A percentile compares a stretch with the other conserved stretches of the same genome.
phyloP scores from a whole-genome alignment of 1,284 basidiomycete genomes.

The Sutorius eximius region DNA sequence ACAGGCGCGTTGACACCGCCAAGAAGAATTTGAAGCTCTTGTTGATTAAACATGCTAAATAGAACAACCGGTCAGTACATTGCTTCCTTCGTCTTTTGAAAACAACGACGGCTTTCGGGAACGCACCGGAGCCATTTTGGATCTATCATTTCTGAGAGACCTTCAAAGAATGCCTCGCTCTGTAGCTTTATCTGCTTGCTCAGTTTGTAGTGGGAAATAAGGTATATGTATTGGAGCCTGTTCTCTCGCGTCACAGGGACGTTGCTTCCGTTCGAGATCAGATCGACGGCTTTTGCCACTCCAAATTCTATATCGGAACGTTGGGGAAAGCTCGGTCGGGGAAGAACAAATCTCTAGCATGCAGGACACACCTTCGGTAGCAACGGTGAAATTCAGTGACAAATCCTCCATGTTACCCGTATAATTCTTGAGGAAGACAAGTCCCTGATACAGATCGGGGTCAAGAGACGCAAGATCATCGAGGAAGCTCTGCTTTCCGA shows the following conservation, averaged over 20 bases:
- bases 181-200: constrained; percentile 88
- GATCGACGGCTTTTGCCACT: constrained; percentile 72
- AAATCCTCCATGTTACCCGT: constrained; percentile 87
- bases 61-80: constrained; percentile 8
- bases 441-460: constrained; percentile 88
- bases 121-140: constrained; percentile 82
- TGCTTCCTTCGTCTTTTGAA: background rate
- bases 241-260: constrained; percentile 90
- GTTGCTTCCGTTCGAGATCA: constrained; percentile 83
- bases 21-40: constrained; percentile 83
- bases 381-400: constrained; percentile 90
- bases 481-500: constrained; percentile 84
- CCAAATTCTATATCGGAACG: constrained; percentile 74
- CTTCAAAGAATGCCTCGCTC: constrained; percentile 83
- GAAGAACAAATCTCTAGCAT: background rate
- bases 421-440: constrained; percentile 93
- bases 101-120: background rate
- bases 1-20: constrained; percentile 84
- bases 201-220: constrained; percentile 87
- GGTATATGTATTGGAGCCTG: constrained; percentile 86
- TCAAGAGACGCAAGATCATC: constrained; percentile 93
- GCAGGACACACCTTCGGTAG: constrained; percentile 66
- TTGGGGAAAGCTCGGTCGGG: background rate
- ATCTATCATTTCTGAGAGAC: constrained; percentile 86
- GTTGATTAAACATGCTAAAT: constrained; percentile 89